Evolutionary conservation across 495 filamentous ascomycete genomes (phyloP).

Genomic region (Neurospora sp.): DNA sequence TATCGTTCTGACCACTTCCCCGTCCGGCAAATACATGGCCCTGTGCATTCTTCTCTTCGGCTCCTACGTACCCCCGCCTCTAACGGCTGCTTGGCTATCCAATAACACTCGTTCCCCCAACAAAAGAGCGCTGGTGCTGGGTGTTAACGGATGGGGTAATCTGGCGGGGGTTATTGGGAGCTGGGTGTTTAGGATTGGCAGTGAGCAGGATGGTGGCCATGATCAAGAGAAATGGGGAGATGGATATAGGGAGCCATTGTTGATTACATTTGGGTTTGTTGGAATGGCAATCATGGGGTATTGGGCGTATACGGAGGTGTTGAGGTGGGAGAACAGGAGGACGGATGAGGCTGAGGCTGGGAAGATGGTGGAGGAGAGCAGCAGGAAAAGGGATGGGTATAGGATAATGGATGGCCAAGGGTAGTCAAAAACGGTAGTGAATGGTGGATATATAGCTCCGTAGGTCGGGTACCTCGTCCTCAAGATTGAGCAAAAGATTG

Average conservation of each 20-base stretch:
- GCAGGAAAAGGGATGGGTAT: background rate
- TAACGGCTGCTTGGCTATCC: constrained; percentile 48
- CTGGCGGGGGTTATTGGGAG: constrained; percentile 43
- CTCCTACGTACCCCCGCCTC: constrained; percentile 42
- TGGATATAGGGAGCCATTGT: constrained; percentile 24
- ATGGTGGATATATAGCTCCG: background rate
- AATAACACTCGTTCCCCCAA: constrained; percentile 37
- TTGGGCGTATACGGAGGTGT: constrained; percentile 13
- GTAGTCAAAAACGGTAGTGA: background rate
- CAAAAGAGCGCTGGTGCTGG: constrained; percentile 44
- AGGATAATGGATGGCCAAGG: background rate
- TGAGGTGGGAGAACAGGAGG: background rate
- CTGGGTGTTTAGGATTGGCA: constrained; percentile 32
- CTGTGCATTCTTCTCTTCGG: constrained; percentile 47
- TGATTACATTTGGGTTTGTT: constrained; percentile 34
- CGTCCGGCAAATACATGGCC: constrained; percentile 32
- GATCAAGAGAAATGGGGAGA: background rate
- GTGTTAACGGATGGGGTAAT: constrained; percentile 53
- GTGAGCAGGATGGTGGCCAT: constrained; percentile 18
- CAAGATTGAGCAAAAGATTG: background rate
- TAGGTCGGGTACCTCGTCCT: background rate
- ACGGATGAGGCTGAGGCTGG: background rate
- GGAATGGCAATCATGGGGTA: constrained; percentile 34
- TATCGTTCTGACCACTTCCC: constrained; percentile 27
- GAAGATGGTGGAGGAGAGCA: background rate